These are phyloP conservation scores for Erodium texanum DNA, from an alignment of 441 rosid genomes.

Conservation along the genomic window DNA sequence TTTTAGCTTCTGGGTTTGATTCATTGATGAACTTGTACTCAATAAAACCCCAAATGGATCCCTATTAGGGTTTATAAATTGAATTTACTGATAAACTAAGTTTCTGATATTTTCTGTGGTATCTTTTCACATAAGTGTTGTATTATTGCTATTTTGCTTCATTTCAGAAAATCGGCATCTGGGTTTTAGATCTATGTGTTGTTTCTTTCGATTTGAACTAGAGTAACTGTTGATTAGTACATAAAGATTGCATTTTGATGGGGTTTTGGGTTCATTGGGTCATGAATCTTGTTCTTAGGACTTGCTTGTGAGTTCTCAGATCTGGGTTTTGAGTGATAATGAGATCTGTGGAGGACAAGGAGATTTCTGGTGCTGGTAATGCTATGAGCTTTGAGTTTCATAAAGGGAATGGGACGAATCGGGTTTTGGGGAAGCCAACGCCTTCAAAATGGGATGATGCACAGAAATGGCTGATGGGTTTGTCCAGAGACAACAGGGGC, in stretches of 20 bases:
- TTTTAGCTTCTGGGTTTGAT: background rate
- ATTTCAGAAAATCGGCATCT: slow-evolving; percentile 8
- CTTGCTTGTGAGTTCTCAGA: background rate
- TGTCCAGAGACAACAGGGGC: slow-evolving; percentile 49
- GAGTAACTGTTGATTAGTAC: background rate
- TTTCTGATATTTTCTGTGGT: slow-evolving; percentile 26
- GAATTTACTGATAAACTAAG: too few relatives aligned
- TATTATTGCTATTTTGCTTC: slow-evolving; percentile 18
- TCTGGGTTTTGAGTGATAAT: slow-evolving; percentile 4
- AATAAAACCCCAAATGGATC: slow-evolving; percentile 26
- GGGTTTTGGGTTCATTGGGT: background rate
- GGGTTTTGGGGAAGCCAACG: slow-evolving; percentile 62
- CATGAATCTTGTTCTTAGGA: background rate
- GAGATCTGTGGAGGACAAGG: slow-evolving; percentile 80
- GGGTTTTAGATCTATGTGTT: slow-evolving; percentile 8
- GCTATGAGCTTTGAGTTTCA: slow-evolving; percentile 61
- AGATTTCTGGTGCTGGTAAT: slow-evolving; percentile 30
- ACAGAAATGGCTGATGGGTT: slow-evolving; percentile 84
- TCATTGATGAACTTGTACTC: slow-evolving; percentile 12
- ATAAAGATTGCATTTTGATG: background rate
- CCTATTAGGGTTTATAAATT: too few relatives aligned
- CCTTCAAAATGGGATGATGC: slow-evolving; percentile 99
- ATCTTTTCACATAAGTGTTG: too few relatives aligned
- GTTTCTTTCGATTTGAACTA: background rate
- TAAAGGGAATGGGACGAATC: slow-evolving; percentile 44